A percentile compares a stretch with the other conserved stretches of the same genome.
Conservation (phyloP, 1,139 yeast species). For the Spathaspora sp. region DNA sequence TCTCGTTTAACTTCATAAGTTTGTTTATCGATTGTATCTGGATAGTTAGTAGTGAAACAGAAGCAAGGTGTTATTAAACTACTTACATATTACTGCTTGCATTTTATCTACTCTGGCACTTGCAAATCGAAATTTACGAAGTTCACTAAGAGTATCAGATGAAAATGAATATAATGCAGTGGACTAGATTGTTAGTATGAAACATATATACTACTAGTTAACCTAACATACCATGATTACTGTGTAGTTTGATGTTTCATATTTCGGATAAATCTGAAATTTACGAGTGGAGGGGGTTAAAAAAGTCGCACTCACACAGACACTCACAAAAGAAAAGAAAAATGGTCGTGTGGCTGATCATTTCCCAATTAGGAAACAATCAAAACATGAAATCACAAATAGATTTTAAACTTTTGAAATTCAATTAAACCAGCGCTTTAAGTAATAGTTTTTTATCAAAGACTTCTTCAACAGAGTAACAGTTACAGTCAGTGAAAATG, state of each 20-base stretch:
- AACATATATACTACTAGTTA: background rate
- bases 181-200: constrained; percentile 19
- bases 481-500: constrained; percentile 6
- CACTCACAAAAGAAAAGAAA: background rate
- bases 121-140: constrained; percentile 70
- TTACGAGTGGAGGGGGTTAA: background rate
- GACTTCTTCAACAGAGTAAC: background rate
- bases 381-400: constrained; percentile 1
- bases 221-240: constrained; percentile 2
- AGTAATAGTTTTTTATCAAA: background rate
- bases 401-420: background rate
- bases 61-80: background rate
- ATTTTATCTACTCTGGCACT: constrained; percentile 64
- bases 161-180: constrained; percentile 59
- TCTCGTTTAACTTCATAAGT: constrained; percentile 57
- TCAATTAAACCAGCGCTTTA: background rate
- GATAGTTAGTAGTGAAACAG: background rate
- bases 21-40: constrained; percentile 53
- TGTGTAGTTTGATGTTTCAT: background rate
- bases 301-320: background rate
- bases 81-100: constrained; percentile 65
- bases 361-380: constrained; percentile 8
- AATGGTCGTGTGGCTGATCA: constrained; percentile 1
- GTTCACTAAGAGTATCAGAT: constrained; percentile 58
- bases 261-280: background rate